These are phyloP conservation scores for Allantophomopsis cytisporea DNA, from an alignment of 2,329 filamentous ascomycete genomes.

Conservation along the genomic window DNA sequence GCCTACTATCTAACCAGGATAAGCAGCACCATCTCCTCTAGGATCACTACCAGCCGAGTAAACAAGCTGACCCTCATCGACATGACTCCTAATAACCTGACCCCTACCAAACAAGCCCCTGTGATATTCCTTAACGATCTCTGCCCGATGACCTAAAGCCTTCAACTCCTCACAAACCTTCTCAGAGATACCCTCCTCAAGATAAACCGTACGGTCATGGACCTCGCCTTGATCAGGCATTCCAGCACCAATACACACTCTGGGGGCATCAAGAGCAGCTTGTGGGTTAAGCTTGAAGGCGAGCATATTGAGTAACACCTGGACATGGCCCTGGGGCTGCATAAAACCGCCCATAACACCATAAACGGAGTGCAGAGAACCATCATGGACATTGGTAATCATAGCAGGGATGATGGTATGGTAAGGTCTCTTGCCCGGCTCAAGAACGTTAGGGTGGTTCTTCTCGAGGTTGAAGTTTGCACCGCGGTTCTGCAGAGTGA, in stretches of 20 bases:
- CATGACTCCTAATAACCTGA: conserved; percentile 68
- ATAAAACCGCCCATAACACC: conserved; percentile 98
- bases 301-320: conserved; percentile 82
- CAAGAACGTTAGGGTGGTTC: conserved; percentile 67
- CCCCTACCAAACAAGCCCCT: conserved; percentile 71
- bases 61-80: conserved; percentile 61
- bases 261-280: conserved; percentile 76
- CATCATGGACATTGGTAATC: conserved; percentile 64
- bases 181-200: conserved; percentile 70
- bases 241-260: conserved; percentile 74
- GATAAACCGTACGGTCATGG: conserved; percentile 51
- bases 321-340: conserved; percentile 94
- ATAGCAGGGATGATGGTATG: conserved; percentile 96
- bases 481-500: conserved; percentile 88
- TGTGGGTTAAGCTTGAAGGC: conserved; percentile 74
- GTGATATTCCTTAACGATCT: conserved; percentile 49
- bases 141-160: conserved; percentile 59
- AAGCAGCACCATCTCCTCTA: conserved; percentile 67
- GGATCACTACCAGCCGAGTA: conserved; percentile 86
- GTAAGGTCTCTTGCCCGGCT: conserved; percentile 78
- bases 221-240: conserved; percentile 47
- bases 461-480: conserved; percentile 66
- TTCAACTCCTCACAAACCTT: conserved; percentile 54
- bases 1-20: conserved; percentile 27
- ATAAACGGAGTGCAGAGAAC: conserved; percentile 69